These are phyloP conservation scores for Fusarium protoensiforme DNA, from an alignment of 2,329 filamentous ascomycete genomes.

Conservation along the genomic window DNA sequence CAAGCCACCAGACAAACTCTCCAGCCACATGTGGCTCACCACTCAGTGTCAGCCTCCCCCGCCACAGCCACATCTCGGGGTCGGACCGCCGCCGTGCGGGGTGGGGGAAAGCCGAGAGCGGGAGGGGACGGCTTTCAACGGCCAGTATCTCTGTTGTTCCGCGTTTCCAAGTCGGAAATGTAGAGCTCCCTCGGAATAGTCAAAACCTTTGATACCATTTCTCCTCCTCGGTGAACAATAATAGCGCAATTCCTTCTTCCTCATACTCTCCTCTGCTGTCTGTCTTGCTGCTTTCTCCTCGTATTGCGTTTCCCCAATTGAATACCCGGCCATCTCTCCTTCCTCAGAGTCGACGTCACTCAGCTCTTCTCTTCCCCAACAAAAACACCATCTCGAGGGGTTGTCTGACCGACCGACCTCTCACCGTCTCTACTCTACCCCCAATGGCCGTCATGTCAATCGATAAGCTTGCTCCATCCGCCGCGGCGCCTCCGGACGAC, in stretches of 20 bases:
- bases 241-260: background rate
- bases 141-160: slow-evolving; percentile 28
- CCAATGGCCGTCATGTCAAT: slow-evolving; percentile 42
- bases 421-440: background rate
- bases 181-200: slow-evolving; percentile 24
- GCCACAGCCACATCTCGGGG: slow-evolving; percentile 29
- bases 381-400: slow-evolving; percentile 5
- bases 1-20: background rate
- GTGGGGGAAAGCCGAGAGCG: slow-evolving; percentile 34
- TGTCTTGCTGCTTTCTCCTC: background rate
- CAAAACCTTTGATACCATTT: slow-evolving; percentile 16
- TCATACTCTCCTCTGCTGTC: background rate
- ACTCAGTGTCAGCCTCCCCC: slow-evolving; percentile 37
- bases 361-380: slow-evolving; percentile 16
- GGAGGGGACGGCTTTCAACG: slow-evolving; percentile 43
- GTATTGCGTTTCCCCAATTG: background rate
- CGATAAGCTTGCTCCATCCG: slow-evolving; percentile 35
- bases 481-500: slow-evolving; percentile 30
- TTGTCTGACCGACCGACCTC: background rate
- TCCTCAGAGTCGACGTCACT: slow-evolving; percentile 12
- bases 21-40: slow-evolving; percentile 21
- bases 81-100: slow-evolving; percentile 13
- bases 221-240: background rate
- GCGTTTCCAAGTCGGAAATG: slow-evolving; percentile 23
- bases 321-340: slow-evolving; percentile 1